A percentile compares a stretch with the other conserved stretches of the same genome.
phyloP scores from a whole-genome alignment of 1,284 basidiomycete species.

The Neonothopanus nambi region DNA sequence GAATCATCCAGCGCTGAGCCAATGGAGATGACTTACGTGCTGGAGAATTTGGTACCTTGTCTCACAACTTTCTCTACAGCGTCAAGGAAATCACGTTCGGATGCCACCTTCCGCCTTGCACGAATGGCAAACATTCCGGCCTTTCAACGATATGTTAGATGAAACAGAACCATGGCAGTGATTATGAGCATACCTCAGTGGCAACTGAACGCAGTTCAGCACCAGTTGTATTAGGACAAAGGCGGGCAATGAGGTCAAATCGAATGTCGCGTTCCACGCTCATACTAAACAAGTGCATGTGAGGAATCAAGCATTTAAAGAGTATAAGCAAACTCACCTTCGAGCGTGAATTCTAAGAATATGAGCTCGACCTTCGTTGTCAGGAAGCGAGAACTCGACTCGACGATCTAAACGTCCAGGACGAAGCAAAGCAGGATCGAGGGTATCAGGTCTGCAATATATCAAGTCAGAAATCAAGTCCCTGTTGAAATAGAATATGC shows the following conservation, averaged over 20 bases:
- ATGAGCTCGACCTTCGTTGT: conserved; percentile 95
- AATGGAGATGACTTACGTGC: conserved; percentile 61
- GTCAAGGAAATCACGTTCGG: conserved; percentile 96
- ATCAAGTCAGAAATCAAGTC: conserved; percentile 9
- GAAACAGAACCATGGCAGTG: not conserved
- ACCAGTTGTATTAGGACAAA: conserved; percentile 98
- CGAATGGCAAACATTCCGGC: conserved; percentile 99
- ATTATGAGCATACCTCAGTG: conserved; percentile 71
- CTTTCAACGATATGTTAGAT: conserved; percentile 35
- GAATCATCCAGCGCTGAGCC: not conserved
- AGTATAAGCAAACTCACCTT: conserved; percentile 53
- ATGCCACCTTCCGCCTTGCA: conserved; percentile 94
- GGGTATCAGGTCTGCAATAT: conserved; percentile 83
- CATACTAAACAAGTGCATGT: conserved; percentile 68
- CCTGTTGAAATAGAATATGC: conserved; percentile 22
- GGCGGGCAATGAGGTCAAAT: conserved; percentile 94
- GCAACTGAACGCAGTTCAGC: conserved; percentile 96
- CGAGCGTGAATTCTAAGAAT: conserved; percentile 97
- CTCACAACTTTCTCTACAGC: conserved; percentile 98
- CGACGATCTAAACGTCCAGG: conserved; percentile 96
- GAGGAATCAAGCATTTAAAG: conserved; percentile 5
- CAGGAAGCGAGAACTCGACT: conserved; percentile 94
- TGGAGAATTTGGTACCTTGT: conserved; percentile 94
- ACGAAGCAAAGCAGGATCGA: conserved; percentile 95
- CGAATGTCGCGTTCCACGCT: conserved; percentile 96